Percentiles rank a stretch among this genome's conserved stretches.
phyloP scores from a whole-genome alignment of 2,329 filamentous ascomycete species.

The Neonectria hederae region DNA sequence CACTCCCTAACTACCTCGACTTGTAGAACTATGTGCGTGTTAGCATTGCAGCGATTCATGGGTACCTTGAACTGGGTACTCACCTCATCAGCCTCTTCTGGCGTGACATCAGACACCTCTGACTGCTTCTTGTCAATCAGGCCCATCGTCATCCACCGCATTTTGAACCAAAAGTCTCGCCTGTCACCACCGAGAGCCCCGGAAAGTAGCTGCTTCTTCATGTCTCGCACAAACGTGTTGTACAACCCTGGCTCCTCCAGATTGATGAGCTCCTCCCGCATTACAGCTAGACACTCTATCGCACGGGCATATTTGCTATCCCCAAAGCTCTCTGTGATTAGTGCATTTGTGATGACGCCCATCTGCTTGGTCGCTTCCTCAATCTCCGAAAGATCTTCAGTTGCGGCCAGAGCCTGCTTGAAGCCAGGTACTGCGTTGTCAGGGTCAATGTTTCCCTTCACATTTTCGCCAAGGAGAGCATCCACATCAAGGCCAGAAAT shows the following conservation, averaged over 20 bases:
- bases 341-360: slow-evolving; percentile 72
- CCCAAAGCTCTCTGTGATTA: slow-evolving; percentile 78
- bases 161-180: slow-evolving; percentile 82
- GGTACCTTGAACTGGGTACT: slow-evolving; percentile 24
- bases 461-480: slow-evolving; percentile 73
- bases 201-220: slow-evolving; percentile 77
- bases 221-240: slow-evolving; percentile 74
- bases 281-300: slow-evolving; percentile 77
- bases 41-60: slow-evolving; percentile 30
- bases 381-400: slow-evolving; percentile 69
- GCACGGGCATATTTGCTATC: slow-evolving; percentile 78
- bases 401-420: slow-evolving; percentile 76
- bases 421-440: slow-evolving; percentile 91
- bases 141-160: slow-evolving; percentile 74
- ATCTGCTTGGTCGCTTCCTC: slow-evolving; percentile 78
- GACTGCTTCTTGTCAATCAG: slow-evolving; percentile 73
- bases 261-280: slow-evolving; percentile 80
- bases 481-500: slow-evolving; percentile 91
- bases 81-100: slow-evolving; percentile 75
- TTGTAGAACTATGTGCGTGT: slow-evolving; percentile 49
- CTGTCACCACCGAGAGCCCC: slow-evolving; percentile 80
- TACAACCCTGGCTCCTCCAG: slow-evolving; percentile 80
- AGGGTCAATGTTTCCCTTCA: slow-evolving; percentile 56
- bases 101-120: slow-evolving; percentile 71
- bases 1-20: slow-evolving; percentile 39